These are phyloP conservation scores for Chlorella vulgaris DNA, from an alignment of 139 green algal genomes.

Conservation along the genomic window DNA sequence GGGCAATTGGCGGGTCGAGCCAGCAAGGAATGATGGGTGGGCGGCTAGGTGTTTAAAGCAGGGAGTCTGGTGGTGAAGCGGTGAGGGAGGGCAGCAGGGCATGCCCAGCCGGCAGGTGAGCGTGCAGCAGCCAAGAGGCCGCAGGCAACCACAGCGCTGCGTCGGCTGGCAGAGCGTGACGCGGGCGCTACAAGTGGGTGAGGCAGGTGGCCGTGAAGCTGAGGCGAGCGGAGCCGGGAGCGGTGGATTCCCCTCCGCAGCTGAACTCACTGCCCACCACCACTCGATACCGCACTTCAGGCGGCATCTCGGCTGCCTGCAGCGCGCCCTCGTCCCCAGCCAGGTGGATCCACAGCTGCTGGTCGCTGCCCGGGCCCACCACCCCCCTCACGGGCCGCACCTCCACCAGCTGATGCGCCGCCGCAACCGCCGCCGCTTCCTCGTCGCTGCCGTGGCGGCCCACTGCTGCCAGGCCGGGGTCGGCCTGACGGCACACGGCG, in stretches of 20 bases:
- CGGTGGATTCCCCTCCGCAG: neutral
- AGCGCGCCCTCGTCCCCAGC: constrained; percentile 16
- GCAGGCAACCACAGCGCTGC: too few relatives aligned
- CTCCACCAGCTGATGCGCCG: constrained; percentile 30
- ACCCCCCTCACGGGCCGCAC: constrained; percentile 31
- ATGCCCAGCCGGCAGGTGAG: too few relatives aligned
- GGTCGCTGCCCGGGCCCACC: constrained; percentile 4
- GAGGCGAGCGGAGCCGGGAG: neutral
- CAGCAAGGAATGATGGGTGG: too few relatives aligned
- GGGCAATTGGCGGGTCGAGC: too few relatives aligned
- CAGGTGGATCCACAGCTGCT: constrained; percentile 21
- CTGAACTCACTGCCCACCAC: constrained; percentile 15
- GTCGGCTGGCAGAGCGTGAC: too few relatives aligned
- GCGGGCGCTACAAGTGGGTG: constrained; percentile 2
- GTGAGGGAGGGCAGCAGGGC: too few relatives aligned
- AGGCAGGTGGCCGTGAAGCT: constrained; percentile 15
- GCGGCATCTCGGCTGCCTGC: neutral
- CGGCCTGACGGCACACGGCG: neutral
- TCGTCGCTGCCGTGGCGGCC: neutral
- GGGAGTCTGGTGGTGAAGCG: too few relatives aligned
- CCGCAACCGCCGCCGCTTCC: neutral
- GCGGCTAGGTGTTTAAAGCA: too few relatives aligned
- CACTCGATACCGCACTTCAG: constrained; percentile 4
- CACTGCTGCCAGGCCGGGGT: neutral
- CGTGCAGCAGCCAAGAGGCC: neutral